phyloP scores from a whole-genome alignment of 352 stramenopile species.

The Globisporangium orthogonon region DNA sequence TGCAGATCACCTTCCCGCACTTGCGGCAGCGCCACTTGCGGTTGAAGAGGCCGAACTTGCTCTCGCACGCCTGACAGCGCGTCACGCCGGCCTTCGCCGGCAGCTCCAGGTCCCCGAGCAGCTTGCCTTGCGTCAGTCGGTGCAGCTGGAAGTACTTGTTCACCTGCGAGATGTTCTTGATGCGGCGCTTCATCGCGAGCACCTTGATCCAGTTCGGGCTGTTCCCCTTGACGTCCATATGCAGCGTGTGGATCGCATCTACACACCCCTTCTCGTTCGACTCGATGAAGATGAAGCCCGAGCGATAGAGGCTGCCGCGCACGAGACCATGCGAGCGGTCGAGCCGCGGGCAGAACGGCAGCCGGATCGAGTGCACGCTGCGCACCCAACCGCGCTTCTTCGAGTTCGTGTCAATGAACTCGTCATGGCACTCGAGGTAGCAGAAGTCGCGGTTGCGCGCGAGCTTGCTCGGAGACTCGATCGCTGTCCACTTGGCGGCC shows the following conservation, averaged over 20 bases:
- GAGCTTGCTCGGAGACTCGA: slow-evolving; percentile 59
- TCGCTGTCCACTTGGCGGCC: slow-evolving; percentile 74
- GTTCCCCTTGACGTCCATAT: slow-evolving; percentile 81
- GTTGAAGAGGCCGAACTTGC: slow-evolving; percentile 66
- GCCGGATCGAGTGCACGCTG: slow-evolving; percentile 45
- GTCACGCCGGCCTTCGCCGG: not conserved
- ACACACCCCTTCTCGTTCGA: slow-evolving; percentile 64
- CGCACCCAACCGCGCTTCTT: slow-evolving; percentile 49
- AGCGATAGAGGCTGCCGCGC: slow-evolving; percentile 75
- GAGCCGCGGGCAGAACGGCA: slow-evolving; percentile 46
- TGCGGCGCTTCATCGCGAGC: slow-evolving; percentile 53
- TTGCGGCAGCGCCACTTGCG: slow-evolving; percentile 59
- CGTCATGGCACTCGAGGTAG: slow-evolving; percentile 80
- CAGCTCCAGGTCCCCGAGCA: slow-evolving; percentile 81
- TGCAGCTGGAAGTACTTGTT: slow-evolving; percentile 78
- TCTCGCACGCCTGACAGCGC: no score
- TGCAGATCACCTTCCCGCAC: slow-evolving; percentile 70
- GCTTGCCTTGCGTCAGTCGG: slow-evolving; percentile 55
- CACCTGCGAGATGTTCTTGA: slow-evolving; percentile 56
- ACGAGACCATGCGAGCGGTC: slow-evolving; percentile 54
- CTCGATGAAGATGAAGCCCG: slow-evolving; percentile 70
- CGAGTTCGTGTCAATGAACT: slow-evolving; percentile 59
- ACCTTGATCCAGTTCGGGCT: slow-evolving; percentile 64
- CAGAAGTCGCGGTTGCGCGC: slow-evolving; percentile 77
- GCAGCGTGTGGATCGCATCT: slow-evolving; percentile 74